Conservation (phyloP, 305 asterid genomes). For the Salvia sclarea region DNA sequence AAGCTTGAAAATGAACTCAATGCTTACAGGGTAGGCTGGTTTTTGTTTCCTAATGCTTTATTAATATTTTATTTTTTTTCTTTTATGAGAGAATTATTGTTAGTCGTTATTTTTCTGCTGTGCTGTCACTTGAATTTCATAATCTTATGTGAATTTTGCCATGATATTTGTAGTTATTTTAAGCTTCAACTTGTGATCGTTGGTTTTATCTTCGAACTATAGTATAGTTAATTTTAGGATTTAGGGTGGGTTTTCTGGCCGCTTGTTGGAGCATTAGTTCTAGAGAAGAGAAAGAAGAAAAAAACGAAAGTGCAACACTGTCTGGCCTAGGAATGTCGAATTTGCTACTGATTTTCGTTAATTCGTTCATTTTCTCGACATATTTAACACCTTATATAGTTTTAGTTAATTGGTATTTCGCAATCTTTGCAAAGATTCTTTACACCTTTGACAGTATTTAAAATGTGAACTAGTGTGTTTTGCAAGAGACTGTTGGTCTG, state of each 20-base stretch:
- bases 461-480: background rate
- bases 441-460: background rate
- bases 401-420: background rate
- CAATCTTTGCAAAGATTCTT: background rate
- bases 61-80: background rate
- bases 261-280: background rate
- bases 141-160: background rate
- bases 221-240: background rate
- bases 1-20: conserved; percentile 92
- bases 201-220: background rate
- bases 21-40: conserved; percentile 71
- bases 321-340: background rate
- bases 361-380: background rate
- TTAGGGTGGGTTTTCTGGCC: background rate
- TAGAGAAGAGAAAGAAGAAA: background rate
- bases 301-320: too few relatives aligned
- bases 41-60: background rate
- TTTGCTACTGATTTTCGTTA: background rate
- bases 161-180: too few relatives aligned
- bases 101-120: background rate
- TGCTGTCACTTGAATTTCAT: background rate
- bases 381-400: background rate
- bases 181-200: conserved; percentile 7
- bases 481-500: background rate
- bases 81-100: background rate